Evolutionary conservation across 2,329 filamentous ascomycete genomes (phyloP), one percentile per base, ranked within the genome.

Genomic region (Colletotrichum incanum): DNA sequence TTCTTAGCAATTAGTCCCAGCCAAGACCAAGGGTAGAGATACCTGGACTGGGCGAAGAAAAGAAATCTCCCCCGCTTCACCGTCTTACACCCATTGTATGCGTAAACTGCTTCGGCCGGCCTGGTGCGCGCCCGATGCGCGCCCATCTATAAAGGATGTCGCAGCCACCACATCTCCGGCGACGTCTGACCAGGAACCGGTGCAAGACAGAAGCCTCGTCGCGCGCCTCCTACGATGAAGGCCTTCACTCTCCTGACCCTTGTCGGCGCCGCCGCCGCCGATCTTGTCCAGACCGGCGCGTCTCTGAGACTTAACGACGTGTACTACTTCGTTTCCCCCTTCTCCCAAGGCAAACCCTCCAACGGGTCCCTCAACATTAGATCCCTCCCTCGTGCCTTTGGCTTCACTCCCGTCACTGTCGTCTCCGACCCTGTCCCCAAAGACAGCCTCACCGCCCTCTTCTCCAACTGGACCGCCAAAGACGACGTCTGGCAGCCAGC

Each of bases 291-390:
- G 8, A 79, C 76, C 5, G 81, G 81, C 26, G 71, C 80, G 5
- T 80, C 80, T 0, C 76, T 82, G 37, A 76, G 72, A 23, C 71
- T 82, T 43, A 75, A 79, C 62, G 73, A 77, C 55, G 69, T 81
- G 28, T 73, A 79, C 75, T 81, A 81, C 67, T 82, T 77, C 71
- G 76, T 82, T 65, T 82, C 80, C 2, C 81, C 81, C 28, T 81
- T 75, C 69, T 72, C 79, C 11, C 73, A 77, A 18, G 80, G 79
- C 49, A 78, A 77, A 20, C 66, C 79, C 49, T 52, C 69, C 18
- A 71, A 76, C 39, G 64, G 67, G 11, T 37, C 69, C 2, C 45
- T 76, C 41, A 56, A 61, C n/a, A 37, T 73, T 61, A 60, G 54
- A 18, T 65, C 68, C 2, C 72, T 81, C 2, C 75, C 78, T 7